These are phyloP conservation scores for Citeromyces matritensis DNA, from an alignment of 805 yeast species.

Conservation along the genomic window DNA sequence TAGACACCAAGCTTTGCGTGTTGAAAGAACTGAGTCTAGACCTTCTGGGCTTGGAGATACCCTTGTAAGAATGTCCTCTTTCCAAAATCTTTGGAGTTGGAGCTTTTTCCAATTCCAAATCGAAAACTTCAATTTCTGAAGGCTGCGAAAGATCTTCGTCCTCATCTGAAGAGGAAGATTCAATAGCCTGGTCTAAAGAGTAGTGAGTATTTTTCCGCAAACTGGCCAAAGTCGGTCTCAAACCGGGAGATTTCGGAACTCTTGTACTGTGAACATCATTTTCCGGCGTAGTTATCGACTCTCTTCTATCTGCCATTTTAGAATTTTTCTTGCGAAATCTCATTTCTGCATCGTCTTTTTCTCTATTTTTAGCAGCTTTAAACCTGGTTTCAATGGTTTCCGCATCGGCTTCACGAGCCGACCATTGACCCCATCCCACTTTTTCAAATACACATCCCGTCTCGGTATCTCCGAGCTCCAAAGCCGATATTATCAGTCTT, in stretches of 20 bases:
- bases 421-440: constrained; percentile 99
- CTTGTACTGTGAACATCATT: constrained; percentile 28
- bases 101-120: constrained; percentile 6
- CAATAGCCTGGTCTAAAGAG: constrained; percentile 20
- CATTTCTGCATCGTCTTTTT: neutral
- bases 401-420: constrained; percentile 29
- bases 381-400: neutral
- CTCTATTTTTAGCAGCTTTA: neutral
- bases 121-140: constrained; percentile 14
- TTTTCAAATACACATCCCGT: constrained; percentile 70
- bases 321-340: neutral
- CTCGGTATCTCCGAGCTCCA: constrained; percentile 53
- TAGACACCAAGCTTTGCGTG: constrained; percentile 14
- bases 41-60: constrained; percentile 2
- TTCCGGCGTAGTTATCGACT: constrained; percentile 31
- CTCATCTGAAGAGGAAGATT: constrained; percentile 14
- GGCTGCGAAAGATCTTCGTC: constrained; percentile 24
- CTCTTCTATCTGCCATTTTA: constrained; percentile 22
- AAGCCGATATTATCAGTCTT: constrained; percentile 76
- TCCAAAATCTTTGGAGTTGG: constrained; percentile 1
- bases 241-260: constrained; percentile 23
- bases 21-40: constrained; percentile 11
- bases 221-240: constrained; percentile 11
- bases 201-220: constrained; percentile 14
- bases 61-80: constrained; percentile 1